Evolutionary conservation across 768 basidiomycete species (phyloP).

Genomic region (Agrocybe praecox): DNA sequence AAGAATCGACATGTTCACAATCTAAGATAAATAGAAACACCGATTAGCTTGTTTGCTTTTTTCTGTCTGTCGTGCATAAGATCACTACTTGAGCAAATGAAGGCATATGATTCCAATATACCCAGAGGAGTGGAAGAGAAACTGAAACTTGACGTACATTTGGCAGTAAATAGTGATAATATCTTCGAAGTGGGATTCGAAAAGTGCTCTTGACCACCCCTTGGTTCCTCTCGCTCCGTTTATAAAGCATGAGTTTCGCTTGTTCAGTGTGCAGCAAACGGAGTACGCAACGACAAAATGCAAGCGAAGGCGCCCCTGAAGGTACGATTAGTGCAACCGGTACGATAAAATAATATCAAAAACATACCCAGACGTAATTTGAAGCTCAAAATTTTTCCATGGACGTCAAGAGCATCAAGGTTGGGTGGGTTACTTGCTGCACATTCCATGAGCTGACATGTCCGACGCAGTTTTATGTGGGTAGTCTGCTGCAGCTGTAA

Average conservation of each 20-base stretch:
- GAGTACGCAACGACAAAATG: background rate
- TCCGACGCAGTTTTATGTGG: background rate
- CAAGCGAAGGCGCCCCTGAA: background rate
- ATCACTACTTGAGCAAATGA: background rate
- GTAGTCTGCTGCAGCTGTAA: background rate
- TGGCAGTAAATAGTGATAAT: background rate
- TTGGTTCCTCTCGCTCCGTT: background rate
- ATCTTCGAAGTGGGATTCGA: background rate
- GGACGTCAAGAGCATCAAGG: background rate
- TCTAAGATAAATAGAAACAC: background rate
- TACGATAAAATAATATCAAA: too few relatives aligned
- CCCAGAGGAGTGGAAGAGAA: background rate
- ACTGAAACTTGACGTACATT: background rate
- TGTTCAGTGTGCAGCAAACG: background rate
- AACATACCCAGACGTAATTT: background rate
- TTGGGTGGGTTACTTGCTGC: background rate
- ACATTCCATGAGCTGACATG: background rate
- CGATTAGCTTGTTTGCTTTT: background rate
- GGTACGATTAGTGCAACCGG: too few relatives aligned
- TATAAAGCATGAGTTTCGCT: background rate
- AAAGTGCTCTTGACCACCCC: background rate
- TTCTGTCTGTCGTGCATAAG: background rate
- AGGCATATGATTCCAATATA: background rate
- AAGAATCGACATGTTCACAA: slow-evolving; percentile 12
- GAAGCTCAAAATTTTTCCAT: background rate